Evolutionary conservation across 1,284 basidiomycete genomes (phyloP).

Genomic region (Pascua guehoae): DNA sequence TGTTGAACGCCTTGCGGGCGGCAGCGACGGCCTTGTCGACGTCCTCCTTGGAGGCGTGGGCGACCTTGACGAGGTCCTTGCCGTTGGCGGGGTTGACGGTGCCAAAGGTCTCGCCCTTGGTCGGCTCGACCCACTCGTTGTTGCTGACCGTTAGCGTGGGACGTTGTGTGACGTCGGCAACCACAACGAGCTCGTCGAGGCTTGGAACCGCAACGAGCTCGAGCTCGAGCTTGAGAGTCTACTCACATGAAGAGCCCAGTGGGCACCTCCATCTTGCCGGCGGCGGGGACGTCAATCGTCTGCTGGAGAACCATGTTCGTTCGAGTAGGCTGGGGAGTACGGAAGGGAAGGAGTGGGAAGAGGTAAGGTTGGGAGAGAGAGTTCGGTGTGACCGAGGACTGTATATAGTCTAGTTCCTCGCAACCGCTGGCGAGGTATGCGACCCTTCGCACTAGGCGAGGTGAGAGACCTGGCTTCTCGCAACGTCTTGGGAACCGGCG

Average conservation of each 20-base stretch:
- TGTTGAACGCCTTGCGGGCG: conserved; percentile 75
- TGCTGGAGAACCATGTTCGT: conserved; percentile 17
- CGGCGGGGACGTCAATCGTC: conserved; percentile 20
- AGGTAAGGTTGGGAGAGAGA: background rate
- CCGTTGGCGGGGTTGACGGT: conserved; percentile 55
- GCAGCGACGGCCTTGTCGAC: conserved; percentile 77
- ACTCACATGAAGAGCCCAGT: conserved; percentile 76
- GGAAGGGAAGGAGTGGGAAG: conserved; percentile 3
- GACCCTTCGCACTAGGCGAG: too few species aligned
- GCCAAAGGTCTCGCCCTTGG: conserved; percentile 27
- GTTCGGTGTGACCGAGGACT: background rate
- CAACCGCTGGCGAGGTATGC: too few species aligned
- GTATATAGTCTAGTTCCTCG: background rate
- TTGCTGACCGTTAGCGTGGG: conserved; percentile 20
- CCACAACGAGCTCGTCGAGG: conserved; percentile 67
- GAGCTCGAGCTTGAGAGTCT: conserved; percentile 18
- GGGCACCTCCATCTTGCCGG: conserved; percentile 58
- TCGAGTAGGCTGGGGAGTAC: too few species aligned
- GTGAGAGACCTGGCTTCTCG: too few species aligned
- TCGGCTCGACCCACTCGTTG: conserved; percentile 36
- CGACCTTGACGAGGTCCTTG: conserved; percentile 41
- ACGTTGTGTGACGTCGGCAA: conserved; percentile 62
- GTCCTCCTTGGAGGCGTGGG: conserved; percentile 54
- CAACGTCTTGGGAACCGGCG: too few species aligned
- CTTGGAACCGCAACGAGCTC: conserved; percentile 32